Conservation (phyloP, 225 moss, liverwort and hornwort genomes). For the Anthoceros angustus region DNA sequence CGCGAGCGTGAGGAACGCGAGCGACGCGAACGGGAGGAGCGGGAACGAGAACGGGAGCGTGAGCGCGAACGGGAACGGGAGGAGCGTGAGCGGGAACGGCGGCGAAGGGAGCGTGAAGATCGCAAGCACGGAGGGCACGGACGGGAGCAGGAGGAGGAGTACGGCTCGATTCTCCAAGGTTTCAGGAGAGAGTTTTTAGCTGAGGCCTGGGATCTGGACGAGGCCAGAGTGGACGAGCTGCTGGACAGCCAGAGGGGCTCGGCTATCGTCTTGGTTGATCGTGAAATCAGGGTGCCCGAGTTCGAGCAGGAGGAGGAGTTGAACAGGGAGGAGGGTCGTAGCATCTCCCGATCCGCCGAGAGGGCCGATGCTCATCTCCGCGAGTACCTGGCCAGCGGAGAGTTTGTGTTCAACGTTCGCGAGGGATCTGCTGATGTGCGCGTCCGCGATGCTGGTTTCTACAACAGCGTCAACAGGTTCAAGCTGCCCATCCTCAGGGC, state of each 20-base stretch:
- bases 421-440: not conserved
- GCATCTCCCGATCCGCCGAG: not conserved
- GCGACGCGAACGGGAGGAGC: too few relatives aligned
- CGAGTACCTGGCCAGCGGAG: not conserved
- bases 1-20: too few relatives aligned
- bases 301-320: not conserved
- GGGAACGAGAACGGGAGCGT: too few relatives aligned
- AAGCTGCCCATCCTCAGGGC: not conserved
- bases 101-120: too few relatives aligned
- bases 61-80: too few relatives aligned
- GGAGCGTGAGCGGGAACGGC: too few relatives aligned
- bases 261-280: not conserved
- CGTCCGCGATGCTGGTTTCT: not conserved
- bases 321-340: not conserved
- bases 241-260: not conserved
- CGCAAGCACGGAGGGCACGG: too few relatives aligned
- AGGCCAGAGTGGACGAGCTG: not conserved
- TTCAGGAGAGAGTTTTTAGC: not conserved
- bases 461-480: not conserved
- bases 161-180: not conserved
- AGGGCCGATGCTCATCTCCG: not conserved
- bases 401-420: constrained; percentile 1
- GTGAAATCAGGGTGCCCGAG: not conserved
- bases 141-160: too few relatives aligned
- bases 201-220: not conserved